Conservation (phyloP, 2,329 filamentous ascomycete species). For the Colletotrichum australisinense region DNA sequence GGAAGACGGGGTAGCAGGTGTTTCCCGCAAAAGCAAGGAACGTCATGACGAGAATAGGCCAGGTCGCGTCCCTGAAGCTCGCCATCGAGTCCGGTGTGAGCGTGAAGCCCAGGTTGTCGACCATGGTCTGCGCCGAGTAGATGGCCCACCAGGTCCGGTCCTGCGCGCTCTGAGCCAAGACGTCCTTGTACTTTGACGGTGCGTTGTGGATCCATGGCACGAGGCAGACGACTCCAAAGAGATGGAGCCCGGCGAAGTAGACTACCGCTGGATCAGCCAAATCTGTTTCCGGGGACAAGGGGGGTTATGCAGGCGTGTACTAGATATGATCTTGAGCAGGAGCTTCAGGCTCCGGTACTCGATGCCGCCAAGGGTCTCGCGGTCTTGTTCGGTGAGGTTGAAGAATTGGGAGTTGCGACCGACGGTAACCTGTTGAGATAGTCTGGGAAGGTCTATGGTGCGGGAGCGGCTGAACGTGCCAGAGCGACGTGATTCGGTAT, state of each 20-base stretch:
- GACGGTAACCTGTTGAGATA: too few species aligned
- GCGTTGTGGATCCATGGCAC: constrained; percentile 59
- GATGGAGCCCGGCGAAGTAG: constrained; percentile 58
- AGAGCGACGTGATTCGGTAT: too few species aligned
- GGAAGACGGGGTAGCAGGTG: constrained; percentile 67
- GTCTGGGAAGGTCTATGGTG: too few species aligned
- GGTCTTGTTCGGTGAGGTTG: too few species aligned
- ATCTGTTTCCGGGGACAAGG: constrained; percentile 1
- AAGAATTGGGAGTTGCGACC: too few species aligned
- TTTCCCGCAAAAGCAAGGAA: constrained; percentile 63
- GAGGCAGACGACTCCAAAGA: constrained; percentile 60
- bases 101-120: constrained; percentile 64
- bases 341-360: too few species aligned
- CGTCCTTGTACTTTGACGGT: constrained; percentile 50
- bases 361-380: too few species aligned
- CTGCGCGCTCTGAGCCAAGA: constrained; percentile 50
- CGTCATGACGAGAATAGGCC: constrained; percentile 58
- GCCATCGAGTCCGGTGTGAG: constrained; percentile 67
- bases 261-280: constrained; percentile 41
- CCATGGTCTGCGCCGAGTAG: constrained; percentile 62
- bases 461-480: too few species aligned
- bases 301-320: neutral
- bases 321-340: too few species aligned
- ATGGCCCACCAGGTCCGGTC: constrained; percentile 62
- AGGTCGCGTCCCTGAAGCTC: constrained; percentile 56